phyloP scores from a whole-genome alignment of 2,329 filamentous ascomycete genomes.

The Ophiognomonia clavigignenti-juglandacearum region DNA sequence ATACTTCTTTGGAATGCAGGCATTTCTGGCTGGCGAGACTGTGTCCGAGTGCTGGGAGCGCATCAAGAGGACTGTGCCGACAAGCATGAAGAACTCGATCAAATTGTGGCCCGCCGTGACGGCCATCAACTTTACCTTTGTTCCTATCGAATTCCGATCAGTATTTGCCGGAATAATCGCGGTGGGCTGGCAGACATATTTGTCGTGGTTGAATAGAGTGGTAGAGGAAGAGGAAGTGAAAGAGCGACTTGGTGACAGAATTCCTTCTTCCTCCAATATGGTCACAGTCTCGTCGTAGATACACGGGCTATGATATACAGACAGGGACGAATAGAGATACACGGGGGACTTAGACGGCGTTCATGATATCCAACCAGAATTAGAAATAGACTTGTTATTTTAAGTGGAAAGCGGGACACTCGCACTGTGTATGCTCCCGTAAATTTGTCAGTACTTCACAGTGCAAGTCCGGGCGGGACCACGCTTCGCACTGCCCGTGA shows the following conservation, averaged over 20 bases:
- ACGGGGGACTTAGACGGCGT: no score
- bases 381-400: no score
- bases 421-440: neutral
- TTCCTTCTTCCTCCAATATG: constrained; percentile 2
- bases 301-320: neutral
- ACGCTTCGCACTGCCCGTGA: neutral
- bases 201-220: constrained; percentile 72
- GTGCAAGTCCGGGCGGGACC: neutral
- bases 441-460: neutral
- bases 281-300: neutral
- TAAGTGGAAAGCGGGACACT: neutral
- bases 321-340: neutral
- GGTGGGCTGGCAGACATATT: constrained; percentile 89
- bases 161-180: constrained; percentile 76
- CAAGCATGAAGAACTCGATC: constrained; percentile 70
- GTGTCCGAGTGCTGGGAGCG: constrained; percentile 62
- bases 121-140: constrained; percentile 80
- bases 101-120: constrained; percentile 88
- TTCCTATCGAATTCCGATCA: constrained; percentile 73
- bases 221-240: constrained; percentile 55
- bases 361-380: neutral
- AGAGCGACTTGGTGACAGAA: constrained; percentile 1
- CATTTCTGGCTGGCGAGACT: constrained; percentile 65
- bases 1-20: constrained; percentile 79
- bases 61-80: constrained; percentile 70